Conservation (phyloP, 2,329 filamentous ascomycete genomes). For the Colletotrichum lupini region DNA sequence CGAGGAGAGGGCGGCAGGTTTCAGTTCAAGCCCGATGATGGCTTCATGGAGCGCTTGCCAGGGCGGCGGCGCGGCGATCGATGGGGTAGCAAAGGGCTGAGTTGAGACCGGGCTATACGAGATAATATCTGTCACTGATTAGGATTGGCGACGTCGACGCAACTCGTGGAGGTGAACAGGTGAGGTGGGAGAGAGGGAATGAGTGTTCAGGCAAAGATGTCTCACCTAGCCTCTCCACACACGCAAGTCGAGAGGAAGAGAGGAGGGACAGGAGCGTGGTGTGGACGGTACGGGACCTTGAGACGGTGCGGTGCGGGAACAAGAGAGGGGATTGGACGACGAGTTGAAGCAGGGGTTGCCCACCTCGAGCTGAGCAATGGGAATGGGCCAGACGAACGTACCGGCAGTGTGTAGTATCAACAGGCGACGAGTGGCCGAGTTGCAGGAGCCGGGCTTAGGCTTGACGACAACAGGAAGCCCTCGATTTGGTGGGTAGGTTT, state of each 20-base stretch:
- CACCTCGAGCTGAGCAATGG: conserved; percentile 29
- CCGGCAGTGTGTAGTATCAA: conserved; percentile 4
- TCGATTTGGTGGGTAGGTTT: background rate
- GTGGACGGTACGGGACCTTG: background rate
- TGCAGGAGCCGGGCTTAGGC: conserved; percentile 1
- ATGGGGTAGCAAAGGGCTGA: conserved; percentile 9
- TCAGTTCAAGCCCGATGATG: conserved; percentile 32
- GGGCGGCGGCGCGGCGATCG: conserved; percentile 10
- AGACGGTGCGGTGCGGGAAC: conserved; percentile 20
- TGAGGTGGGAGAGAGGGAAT: conserved; percentile 20
- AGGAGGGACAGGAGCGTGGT: conserved; percentile 23
- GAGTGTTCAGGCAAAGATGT: conserved; percentile 31
- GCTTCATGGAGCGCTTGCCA: conserved; percentile 32
- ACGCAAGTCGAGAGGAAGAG: conserved; percentile 13
- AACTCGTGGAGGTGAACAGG: conserved; percentile 10
- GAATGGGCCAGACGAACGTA: conserved; percentile 24
- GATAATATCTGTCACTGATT: background rate
- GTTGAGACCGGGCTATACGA: conserved; percentile 10
- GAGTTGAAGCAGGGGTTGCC: conserved; percentile 27
- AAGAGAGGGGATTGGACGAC: conserved; percentile 34
- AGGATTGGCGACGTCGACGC: conserved; percentile 21
- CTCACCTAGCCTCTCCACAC: conserved; percentile 34
- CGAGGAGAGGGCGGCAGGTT: conserved; percentile 30
- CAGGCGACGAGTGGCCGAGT: conserved; percentile 9
- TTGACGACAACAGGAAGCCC: conserved; percentile 2